Percentiles rank a stretch among this genome's conserved stretches.
These are phyloP conservation scores for Lentinula boryana DNA, from an alignment of 768 basidiomycete genomes.

Conservation along the genomic window DNA sequence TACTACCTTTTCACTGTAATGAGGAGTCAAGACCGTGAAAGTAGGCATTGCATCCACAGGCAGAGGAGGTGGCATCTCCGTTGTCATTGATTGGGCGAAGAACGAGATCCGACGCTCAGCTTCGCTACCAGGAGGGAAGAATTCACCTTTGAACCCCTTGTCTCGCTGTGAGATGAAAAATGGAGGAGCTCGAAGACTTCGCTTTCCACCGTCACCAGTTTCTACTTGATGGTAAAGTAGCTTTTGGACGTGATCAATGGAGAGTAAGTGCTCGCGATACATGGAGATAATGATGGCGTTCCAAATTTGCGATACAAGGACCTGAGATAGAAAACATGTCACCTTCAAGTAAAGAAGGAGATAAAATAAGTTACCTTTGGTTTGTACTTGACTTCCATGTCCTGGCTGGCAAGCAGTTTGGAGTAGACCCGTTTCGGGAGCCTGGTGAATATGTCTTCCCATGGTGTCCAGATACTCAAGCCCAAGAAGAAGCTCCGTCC, in stretches of 20 bases:
- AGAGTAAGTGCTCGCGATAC: conserved; percentile 98
- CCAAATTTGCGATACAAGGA: conserved; percentile 98
- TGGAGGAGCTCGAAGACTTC: conserved; percentile 89
- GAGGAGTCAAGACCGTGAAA: conserved; percentile 96
- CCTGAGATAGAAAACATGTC: conserved; percentile 34
- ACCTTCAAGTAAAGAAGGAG: background rate
- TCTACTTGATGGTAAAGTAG: conserved; percentile 97
- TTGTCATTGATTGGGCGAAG: conserved; percentile 97
- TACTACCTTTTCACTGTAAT: conserved; percentile 92
- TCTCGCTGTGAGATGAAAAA: conserved; percentile 98
- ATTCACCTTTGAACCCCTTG: conserved; percentile 72
- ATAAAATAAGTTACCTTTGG: conserved; percentile 69
- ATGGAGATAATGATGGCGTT: conserved; percentile 99
- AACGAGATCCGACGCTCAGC: conserved; percentile 98
- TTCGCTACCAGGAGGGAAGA: conserved; percentile 93
- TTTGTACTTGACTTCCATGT: conserved; percentile 99
- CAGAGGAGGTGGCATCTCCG: conserved; percentile 86
- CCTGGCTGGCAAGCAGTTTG: conserved; percentile 86
- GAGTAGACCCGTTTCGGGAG: conserved; percentile 96
- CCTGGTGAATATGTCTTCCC: conserved; percentile 95
- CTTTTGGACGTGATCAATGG: conserved; percentile 98
- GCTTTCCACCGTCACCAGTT: conserved; percentile 67
- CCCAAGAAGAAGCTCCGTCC: conserved; percentile 85
- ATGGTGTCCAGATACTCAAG: conserved; percentile 97
- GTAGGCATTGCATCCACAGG: conserved; percentile 99